Evolutionary conservation across 768 basidiomycete genomes (phyloP).

Genomic region (Strobilomyces dryophilus): DNA sequence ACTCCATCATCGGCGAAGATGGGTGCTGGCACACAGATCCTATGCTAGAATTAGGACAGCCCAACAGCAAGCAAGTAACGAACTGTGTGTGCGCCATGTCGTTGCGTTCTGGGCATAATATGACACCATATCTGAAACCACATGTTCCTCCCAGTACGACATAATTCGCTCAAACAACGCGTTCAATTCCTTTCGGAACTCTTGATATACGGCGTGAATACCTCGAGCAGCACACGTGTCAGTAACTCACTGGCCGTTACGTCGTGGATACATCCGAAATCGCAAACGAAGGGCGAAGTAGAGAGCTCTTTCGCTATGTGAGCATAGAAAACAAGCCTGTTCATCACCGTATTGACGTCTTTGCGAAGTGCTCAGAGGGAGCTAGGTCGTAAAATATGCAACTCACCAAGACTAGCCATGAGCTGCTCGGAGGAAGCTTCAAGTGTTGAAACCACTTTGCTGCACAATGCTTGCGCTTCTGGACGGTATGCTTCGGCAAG

Average conservation of each 20-base stretch:
- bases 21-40: conserved; percentile 34
- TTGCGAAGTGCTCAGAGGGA: conserved; percentile 4
- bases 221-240: background rate
- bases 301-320: conserved; percentile 48
- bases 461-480: conserved; percentile 46
- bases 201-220: conserved; percentile 32
- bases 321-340: conserved; percentile 44
- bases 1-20: conserved; percentile 51
- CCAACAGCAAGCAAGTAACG: conserved; percentile 1
- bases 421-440: conserved; percentile 32
- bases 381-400: background rate
- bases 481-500: conserved; percentile 47
- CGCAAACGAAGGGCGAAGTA: conserved; percentile 38
- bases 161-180: conserved; percentile 44
- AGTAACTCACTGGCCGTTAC: conserved; percentile 34
- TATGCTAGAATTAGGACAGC: conserved; percentile 13
- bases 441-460: conserved; percentile 40
- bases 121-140: conserved; percentile 29
- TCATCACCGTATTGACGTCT: conserved; percentile 19
- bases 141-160: conserved; percentile 49
- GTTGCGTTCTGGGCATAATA: conserved; percentile 15
- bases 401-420: conserved; percentile 35
- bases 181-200: conserved; percentile 42
- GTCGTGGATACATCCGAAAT: conserved; percentile 41
- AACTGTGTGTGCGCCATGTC: conserved; percentile 10